Base-by-base conservation (phyloP, 441 rosid genomes). In the Brassica hybrid region DNA sequence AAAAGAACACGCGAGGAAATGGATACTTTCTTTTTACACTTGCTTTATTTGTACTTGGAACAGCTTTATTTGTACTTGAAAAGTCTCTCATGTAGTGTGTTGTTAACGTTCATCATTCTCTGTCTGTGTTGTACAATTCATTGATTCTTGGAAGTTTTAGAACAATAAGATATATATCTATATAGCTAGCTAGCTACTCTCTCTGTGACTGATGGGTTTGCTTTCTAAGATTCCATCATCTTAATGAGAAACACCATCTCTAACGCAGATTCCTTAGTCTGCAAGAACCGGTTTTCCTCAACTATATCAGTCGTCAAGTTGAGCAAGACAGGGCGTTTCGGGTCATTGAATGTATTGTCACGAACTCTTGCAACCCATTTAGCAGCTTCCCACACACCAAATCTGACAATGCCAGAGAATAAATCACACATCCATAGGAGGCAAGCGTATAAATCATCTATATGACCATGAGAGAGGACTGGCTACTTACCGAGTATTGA, bases 381-480 rank as follows among this genome's bases (percentile, higher is more conserved):
- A n/a, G 91, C 98, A 7, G 97, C 90, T 86, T 96, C 97, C 98
- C 99, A 93, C 8, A 88, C 94, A 58, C 99, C 98, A 82, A 93
- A 96, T 70, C 98, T 93, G 92, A 74, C 56, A 71, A 65, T 19
- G 76, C 18, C 2, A 58, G 32, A 12, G 27, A 54, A 38, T 3
- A 64, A 36, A 9, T 56, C 32, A 68, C 76, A 67, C 48, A 71
- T 69, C 54, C 52, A 74, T 30, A 79, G 11, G 43, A 65, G 43
- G 16, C 5, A 65, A 17, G 11, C 13, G 19, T 34, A 11, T 6
- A 62, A 27, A 36, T 3, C 11, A 72, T 73, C 21, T 1, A 56
- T 1, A 56, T 36, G 43, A 74, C 34, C 27, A 64, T 25, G 67
- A 27, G 61, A 74, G 41, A 36, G 11, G 9, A 9, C 11, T 36